phyloP scores from a whole-genome alignment of 75 land plant species.

The Pinus tabuliformis region DNA sequence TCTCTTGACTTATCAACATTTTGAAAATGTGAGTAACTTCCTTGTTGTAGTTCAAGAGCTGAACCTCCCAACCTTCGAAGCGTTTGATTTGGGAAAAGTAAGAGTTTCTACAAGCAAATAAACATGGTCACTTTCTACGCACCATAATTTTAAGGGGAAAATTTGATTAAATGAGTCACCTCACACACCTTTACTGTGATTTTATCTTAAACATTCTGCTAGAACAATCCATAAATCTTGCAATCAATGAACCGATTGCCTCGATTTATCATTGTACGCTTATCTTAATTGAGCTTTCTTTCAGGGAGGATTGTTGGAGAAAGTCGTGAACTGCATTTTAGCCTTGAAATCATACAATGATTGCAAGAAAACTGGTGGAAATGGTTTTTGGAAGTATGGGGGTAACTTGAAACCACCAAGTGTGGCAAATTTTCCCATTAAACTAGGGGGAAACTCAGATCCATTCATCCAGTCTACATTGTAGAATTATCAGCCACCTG shows the following conservation, averaged over 20 bases:
- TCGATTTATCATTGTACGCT: not conserved
- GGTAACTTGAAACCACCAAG: constrained; percentile 33
- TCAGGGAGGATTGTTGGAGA: constrained; percentile 51
- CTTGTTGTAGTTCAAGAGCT: constrained; percentile 74
- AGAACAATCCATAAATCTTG: no score
- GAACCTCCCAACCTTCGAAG: constrained; percentile 77
- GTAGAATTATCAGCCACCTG: constrained; percentile 4
- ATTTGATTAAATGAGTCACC: no score
- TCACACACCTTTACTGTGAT: no score
- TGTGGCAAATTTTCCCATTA: constrained; percentile 24
- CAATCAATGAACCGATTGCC: no score
- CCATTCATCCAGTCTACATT: constrained; percentile 27
- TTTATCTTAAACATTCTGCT: no score
- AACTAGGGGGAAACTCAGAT: constrained; percentile 41
- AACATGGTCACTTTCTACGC: not conserved
- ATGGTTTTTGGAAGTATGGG: constrained; percentile 46
- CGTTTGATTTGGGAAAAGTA: constrained; percentile 79
- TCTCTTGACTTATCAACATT: constrained; percentile 77
- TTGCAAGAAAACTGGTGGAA: constrained; percentile 66
- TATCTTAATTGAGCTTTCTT: not conserved
- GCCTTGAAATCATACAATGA: constrained; percentile 62
- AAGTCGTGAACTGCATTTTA: constrained; percentile 70
- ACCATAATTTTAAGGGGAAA: not conserved
- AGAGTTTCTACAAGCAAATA: not conserved
- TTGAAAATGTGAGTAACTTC: constrained; percentile 90